These are phyloP conservation scores for Echeveria elegans DNA, from an alignment of 164 flowering plant genomes.

Conservation along the genomic window DNA sequence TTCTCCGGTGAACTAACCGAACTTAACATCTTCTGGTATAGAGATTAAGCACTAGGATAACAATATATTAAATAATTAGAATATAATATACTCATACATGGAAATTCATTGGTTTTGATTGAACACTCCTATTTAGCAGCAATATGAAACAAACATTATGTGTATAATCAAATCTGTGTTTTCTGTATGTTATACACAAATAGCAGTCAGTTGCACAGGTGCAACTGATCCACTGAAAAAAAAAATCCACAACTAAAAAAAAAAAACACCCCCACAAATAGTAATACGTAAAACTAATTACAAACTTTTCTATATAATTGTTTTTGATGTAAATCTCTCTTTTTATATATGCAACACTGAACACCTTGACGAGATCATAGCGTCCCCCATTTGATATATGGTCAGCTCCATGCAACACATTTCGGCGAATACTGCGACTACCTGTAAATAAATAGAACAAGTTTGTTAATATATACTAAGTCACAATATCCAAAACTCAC, in stretches of 20 bases:
- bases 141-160: not conserved
- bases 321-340: not conserved
- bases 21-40: not conserved
- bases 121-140: not conserved
- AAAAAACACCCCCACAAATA: not conserved
- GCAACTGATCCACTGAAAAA: slow-evolving; percentile 5
- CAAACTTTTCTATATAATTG: not conserved
- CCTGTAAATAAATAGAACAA: no score
- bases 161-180: not conserved
- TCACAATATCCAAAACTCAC: no score
- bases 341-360: not conserved
- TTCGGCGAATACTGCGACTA: no score
- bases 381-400: no score
- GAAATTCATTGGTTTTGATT: not conserved
- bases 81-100: not conserved
- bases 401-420: not conserved
- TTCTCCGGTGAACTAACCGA: not conserved
- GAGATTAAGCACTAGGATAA: not conserved
- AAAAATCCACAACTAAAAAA: not conserved
- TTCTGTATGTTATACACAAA: not conserved
- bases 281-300: not conserved
- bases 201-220: not conserved
- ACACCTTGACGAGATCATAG: no score
- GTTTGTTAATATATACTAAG: no score
- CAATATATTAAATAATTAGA: not conserved